Percentiles rank a stretch among this genome's conserved stretches.
phyloP scores from a whole-genome alignment of 2,329 filamentous ascomycete species.

The Graphilbum sp. region DNA sequence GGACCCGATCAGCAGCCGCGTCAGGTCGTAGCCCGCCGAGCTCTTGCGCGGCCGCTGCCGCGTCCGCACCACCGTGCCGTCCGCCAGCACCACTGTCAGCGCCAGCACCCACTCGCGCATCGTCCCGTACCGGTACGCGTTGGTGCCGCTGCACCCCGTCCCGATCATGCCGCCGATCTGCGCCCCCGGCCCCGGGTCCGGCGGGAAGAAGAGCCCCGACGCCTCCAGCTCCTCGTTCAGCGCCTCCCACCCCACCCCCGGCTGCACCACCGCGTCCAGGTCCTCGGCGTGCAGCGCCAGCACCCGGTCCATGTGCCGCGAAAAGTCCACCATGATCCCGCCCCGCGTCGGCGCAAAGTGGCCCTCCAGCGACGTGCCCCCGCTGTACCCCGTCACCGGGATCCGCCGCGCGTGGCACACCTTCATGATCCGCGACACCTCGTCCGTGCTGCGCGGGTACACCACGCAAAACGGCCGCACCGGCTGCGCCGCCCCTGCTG shows the following conservation, averaged over 20 bases:
- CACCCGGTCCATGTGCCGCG: slow-evolving; percentile 71
- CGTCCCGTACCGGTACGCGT: slow-evolving; percentile 82
- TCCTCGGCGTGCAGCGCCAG: slow-evolving; percentile 61
- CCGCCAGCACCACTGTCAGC: slow-evolving; percentile 75
- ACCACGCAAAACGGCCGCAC: slow-evolving; percentile 53
- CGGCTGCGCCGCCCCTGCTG: slow-evolving; percentile 17
- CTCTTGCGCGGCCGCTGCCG: slow-evolving; percentile 77
- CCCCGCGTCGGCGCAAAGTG: slow-evolving; percentile 72
- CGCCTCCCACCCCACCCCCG: slow-evolving; percentile 72
- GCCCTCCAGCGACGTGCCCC: slow-evolving; percentile 78
- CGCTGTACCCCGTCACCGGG: slow-evolving; percentile 74
- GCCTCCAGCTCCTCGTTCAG: slow-evolving; percentile 63
- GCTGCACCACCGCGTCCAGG: slow-evolving; percentile 61
- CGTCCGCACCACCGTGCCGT: slow-evolving; percentile 82
- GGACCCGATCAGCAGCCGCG: slow-evolving; percentile 74
- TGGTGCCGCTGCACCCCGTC: slow-evolving; percentile 61
- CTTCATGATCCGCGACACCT: slow-evolving; percentile 79
- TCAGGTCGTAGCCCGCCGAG: slow-evolving; percentile 83
- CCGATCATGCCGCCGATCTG: slow-evolving; percentile 86
- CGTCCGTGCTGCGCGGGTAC: slow-evolving; percentile 60
- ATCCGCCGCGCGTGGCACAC: slow-evolving; percentile 67
- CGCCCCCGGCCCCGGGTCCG: slow-evolving; percentile 77
- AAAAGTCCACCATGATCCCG: slow-evolving; percentile 65
- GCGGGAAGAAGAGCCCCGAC: slow-evolving; percentile 76
- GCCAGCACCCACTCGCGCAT: slow-evolving; percentile 90